Evolutionary conservation across 441 rosid species (phyloP).

Genomic region (Populus hybrid): DNA sequence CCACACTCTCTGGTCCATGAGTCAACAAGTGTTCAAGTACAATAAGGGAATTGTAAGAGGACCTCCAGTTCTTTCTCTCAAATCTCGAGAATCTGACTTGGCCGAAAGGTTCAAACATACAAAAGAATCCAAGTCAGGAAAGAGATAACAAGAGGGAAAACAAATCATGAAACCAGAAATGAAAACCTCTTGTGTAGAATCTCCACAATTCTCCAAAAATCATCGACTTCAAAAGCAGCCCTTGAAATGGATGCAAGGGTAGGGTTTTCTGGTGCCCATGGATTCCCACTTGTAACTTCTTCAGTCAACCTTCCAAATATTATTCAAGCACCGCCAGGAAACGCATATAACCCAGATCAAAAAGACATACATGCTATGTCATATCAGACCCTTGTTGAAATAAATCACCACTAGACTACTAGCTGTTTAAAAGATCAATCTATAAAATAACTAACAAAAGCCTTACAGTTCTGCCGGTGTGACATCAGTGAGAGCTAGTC

Average conservation of each 20-base stretch:
- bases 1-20: constrained; percentile 92
- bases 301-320: constrained; percentile 59
- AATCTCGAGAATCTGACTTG: constrained; percentile 54
- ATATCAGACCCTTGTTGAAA: background rate
- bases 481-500: constrained; percentile 24
- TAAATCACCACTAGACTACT: background rate
- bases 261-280: constrained; percentile 63
- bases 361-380: constrained; percentile 7
- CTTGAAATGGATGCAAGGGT: constrained; percentile 68
- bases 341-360: background rate
- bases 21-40: constrained; percentile 78
- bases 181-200: constrained; percentile 73
- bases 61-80: constrained; percentile 79
- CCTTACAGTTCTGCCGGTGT: too few relatives aligned
- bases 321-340: background rate
- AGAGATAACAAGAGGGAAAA: background rate
- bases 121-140: background rate
- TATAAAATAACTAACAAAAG: background rate
- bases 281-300: constrained; percentile 70
- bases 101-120: constrained; percentile 6
- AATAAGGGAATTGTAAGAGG: constrained; percentile 64
- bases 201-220: constrained; percentile 74
- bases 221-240: constrained; percentile 92
- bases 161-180: background rate
- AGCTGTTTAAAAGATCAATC: background rate